phyloP scores from a whole-genome alignment of 805 yeast genomes.

The Sugiyamaella mastotermitis region DNA sequence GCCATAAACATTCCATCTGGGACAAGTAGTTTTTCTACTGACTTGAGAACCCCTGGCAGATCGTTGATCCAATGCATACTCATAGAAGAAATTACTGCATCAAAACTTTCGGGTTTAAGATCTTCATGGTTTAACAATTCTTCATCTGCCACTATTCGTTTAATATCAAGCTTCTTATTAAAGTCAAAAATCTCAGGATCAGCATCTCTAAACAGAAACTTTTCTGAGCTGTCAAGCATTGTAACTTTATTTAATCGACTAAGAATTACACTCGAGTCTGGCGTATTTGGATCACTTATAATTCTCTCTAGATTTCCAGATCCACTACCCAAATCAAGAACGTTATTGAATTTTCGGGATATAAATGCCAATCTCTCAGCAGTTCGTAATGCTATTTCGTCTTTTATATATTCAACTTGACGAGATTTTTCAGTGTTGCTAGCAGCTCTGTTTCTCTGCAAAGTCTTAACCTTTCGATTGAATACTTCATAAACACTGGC shows the following conservation, averaged over 20 bases:
- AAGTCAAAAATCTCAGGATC: constrained; percentile 32
- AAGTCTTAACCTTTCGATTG: constrained; percentile 52
- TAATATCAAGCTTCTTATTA: constrained; percentile 41
- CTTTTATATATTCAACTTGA: constrained; percentile 64
- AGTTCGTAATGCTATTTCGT: constrained; percentile 66
- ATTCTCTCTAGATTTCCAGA: constrained; percentile 55
- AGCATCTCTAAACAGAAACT: constrained; percentile 48
- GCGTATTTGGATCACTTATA: constrained; percentile 36
- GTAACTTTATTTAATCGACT: constrained; percentile 47
- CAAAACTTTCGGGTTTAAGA: constrained; percentile 42
- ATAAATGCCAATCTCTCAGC: constrained; percentile 72
- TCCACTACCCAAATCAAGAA: constrained; percentile 70
- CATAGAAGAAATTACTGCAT: constrained; percentile 67
- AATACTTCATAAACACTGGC: constrained; percentile 45
- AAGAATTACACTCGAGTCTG: constrained; percentile 48
- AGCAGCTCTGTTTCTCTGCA: constrained; percentile 56
- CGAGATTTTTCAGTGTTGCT: constrained; percentile 40
- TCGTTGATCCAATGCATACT: constrained; percentile 84
- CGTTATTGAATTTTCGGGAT: constrained; percentile 51
- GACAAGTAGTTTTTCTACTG: constrained; percentile 52
- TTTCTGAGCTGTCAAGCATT: constrained; percentile 61
- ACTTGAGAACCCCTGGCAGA: constrained; percentile 56
- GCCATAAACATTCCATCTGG: constrained; percentile 84
- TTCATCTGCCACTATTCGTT: constrained; percentile 59
- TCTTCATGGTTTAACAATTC: constrained; percentile 46